Base-by-base conservation (phyloP, 2,329 filamentous ascomycete genomes). In the Botrytis porri region DNA sequence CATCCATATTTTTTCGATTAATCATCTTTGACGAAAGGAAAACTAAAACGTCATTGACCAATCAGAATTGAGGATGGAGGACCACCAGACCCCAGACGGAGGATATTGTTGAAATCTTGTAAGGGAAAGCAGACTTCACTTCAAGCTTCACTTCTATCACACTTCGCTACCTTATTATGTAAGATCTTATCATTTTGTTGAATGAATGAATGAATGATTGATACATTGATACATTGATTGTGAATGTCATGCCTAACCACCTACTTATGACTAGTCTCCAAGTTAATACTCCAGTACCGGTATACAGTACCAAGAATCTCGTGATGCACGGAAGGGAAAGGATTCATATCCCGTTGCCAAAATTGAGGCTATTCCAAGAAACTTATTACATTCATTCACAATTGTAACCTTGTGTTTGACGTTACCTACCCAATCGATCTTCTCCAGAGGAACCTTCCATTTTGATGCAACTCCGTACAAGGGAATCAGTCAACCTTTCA, bases 11-110 rank as follows among this genome's bases (percentile, higher is more conserved):
- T 35, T n/a, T 37, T 25, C 14, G 16, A 5, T 41, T 37, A 64
- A 63, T 63, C 61, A 63, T 63, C 22, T 29, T 32, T 65, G 20
- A 65, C 22, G 7, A 65, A 48, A 35, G 5, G 12, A 25, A 66
- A 66, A 51, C 45, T 29, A 66, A 41, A 67, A 54, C 45, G 48
- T 41, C 57, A 54, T 54, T 57, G 64, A 57, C 64, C 64, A 67
- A 67, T 67, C 0, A 57, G 18, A 67, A 14, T 57, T 12, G 16
- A 57, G 14, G 22, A 0, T 12, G 2, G 45, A 51, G 22, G 39
- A 2, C 14, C n/a, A n/a, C n/a, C n/a, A n/a, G n/a, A n/a, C n/a
- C n/a, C n/a, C n/a, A n/a, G n/a, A n/a, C n/a, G n/a, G n/a, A 41
- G 39, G 48, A 51, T 51, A 25, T n/a, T n/a, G 48, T n/a, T 51